Conservation (phyloP, 495 filamentous ascomycete genomes). For the Jackrogersella minutella region DNA sequence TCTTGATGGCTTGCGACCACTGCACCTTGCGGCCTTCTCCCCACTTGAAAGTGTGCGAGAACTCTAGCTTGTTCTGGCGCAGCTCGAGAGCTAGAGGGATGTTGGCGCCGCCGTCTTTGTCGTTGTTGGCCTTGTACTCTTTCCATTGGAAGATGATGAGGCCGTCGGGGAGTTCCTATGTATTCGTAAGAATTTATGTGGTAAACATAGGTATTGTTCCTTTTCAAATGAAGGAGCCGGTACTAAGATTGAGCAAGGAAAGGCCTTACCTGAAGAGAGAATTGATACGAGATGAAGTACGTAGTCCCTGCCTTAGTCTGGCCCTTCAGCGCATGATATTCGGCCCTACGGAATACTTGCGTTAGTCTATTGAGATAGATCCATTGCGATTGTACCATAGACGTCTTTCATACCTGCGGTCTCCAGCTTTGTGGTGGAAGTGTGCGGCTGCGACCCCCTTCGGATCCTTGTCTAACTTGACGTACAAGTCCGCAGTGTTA, state of each 20-base stretch:
- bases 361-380: not conserved
- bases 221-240: not conserved
- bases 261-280: conserved; percentile 21
- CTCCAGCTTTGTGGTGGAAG: conserved; percentile 24
- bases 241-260: not conserved
- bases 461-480: conserved; percentile 26
- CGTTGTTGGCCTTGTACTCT: conserved; percentile 33
- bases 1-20: conserved; percentile 22
- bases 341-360: conserved; percentile 9
- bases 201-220: not conserved
- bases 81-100: conserved; percentile 22
- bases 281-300: conserved; percentile 34
- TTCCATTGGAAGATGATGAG: conserved; percentile 36
- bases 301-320: conserved; percentile 28
- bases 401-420: conserved; percentile 13
- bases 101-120: conserved; percentile 23
- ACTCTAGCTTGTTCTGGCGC: conserved; percentile 12
- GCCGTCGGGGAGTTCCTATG: conserved; percentile 19
- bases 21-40: conserved; percentile 23
- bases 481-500: conserved; percentile 21
- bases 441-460: conserved; percentile 18
- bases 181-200: not conserved
- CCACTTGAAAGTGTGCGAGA: conserved; percentile 27
- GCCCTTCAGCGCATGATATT: conserved; percentile 28
- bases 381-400: no score